These are phyloP conservation scores for Platanus orientalis DNA, from an alignment of 164 flowering plant species.

Conservation along the genomic window DNA sequence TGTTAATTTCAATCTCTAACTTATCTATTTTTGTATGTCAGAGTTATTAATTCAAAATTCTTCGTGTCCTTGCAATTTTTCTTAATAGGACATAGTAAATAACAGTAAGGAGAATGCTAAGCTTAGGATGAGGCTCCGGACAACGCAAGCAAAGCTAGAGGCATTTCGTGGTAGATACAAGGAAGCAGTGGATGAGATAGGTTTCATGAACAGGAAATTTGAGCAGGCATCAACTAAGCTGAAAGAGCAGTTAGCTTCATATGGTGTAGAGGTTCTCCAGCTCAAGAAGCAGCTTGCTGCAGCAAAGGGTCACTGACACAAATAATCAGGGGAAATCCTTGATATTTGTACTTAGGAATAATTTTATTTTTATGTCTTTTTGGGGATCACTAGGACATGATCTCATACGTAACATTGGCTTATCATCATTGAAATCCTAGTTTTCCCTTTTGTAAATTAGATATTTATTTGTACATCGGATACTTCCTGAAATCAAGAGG, in stretches of 20 bases:
- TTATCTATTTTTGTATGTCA: neutral
- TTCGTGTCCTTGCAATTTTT: neutral
- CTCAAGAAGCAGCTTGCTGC: conserved; percentile 55
- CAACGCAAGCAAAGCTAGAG: conserved; percentile 63
- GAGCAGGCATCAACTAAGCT: conserved; percentile 52
- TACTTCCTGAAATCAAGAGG: too few species aligned
- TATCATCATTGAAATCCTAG: too few species aligned
- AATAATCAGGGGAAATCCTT: neutral
- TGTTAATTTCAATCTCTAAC: neutral
- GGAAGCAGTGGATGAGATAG: conserved; percentile 48
- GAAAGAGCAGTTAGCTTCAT: conserved; percentile 46
- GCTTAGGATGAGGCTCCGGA: conserved; percentile 63
- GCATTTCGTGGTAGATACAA: conserved; percentile 42
- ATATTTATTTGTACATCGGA: too few species aligned
- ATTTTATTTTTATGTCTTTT: too few species aligned
- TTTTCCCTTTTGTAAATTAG: too few species aligned
- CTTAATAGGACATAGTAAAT: conserved; percentile 36
- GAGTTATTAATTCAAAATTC: neutral
- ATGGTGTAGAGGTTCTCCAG: conserved; percentile 46
- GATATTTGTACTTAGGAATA: too few species aligned
- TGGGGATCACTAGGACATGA: too few species aligned
- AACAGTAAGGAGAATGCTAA: conserved; percentile 50
- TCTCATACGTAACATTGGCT: too few species aligned
- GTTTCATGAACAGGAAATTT: conserved; percentile 49
- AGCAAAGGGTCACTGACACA: neutral